Conservation (phyloP, 768 basidiomycete species). For the Tricholoma saponaceum region DNA sequence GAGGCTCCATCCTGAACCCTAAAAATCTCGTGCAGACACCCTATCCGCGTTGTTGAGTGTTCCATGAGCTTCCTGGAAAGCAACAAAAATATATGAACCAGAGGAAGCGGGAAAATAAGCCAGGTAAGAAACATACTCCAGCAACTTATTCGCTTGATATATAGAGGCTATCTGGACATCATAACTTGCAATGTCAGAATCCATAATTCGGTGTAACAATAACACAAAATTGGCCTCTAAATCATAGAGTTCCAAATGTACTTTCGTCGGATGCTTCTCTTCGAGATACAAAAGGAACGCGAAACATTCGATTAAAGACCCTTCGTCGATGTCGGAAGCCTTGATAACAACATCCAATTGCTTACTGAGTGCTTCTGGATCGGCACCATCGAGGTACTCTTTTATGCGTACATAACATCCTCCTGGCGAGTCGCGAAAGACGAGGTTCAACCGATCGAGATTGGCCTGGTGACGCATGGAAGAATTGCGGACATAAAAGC, state of each 20-base stretch:
- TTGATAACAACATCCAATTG: neutral
- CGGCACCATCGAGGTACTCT: neutral
- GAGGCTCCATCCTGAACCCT: neutral
- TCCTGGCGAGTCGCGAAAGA: neutral
- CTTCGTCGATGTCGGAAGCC: neutral
- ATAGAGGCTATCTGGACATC: neutral
- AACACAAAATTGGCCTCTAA: neutral
- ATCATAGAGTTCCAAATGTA: neutral
- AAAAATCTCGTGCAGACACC: neutral
- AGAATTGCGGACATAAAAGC: neutral
- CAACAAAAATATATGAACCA: neutral
- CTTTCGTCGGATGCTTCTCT: neutral
- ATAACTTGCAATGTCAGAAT: neutral
- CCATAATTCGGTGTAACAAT: neutral
- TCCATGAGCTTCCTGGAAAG: neutral
- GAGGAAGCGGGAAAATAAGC: neutral
- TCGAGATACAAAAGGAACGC: neutral
- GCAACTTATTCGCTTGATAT: neutral
- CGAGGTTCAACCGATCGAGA: neutral
- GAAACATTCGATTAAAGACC: neutral
- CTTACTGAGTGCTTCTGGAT: neutral
- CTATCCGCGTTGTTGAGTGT: neutral
- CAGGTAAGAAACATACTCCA: neutral
- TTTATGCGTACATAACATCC: neutral
- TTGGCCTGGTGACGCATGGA: neutral